These are phyloP conservation scores for Botrytis tulipae DNA, from an alignment of 2,329 filamentous ascomycete species.

Conservation along the genomic window DNA sequence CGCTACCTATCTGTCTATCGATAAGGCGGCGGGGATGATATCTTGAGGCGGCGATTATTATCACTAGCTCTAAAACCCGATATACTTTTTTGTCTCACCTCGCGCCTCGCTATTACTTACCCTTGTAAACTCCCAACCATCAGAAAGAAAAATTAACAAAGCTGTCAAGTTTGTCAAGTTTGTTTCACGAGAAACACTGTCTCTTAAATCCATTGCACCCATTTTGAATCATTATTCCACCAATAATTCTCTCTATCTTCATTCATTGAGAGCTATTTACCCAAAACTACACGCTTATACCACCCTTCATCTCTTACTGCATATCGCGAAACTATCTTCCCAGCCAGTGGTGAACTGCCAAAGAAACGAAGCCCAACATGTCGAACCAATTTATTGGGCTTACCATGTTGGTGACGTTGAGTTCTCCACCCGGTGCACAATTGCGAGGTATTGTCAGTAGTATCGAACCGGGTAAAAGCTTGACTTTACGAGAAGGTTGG, in stretches of 20 bases:
- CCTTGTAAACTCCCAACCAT: constrained; percentile 16
- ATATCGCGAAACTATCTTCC: constrained; percentile 10
- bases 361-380: constrained; percentile 30
- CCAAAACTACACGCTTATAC: constrained; percentile 1
- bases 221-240: not conserved
- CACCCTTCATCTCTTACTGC: constrained; percentile 15
- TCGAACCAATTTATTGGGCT: constrained; percentile 40
- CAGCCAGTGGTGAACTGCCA: constrained; percentile 22
- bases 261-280: not conserved
- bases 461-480: constrained; percentile 38
- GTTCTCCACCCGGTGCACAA: constrained; percentile 38
- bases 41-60: constrained; percentile 7
- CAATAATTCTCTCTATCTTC: not conserved
- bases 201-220: not conserved
- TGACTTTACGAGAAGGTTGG: constrained; percentile 40
- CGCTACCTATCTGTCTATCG: constrained; percentile 24
- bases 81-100: constrained; percentile 15
- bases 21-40: constrained; percentile 24
- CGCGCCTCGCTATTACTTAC: constrained; percentile 15
- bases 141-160: constrained; percentile 10
- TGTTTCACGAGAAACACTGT: not conserved
- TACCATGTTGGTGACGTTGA: constrained; percentile 41
- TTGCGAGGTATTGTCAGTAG: constrained; percentile 37
- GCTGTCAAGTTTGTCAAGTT: constrained; percentile 7
- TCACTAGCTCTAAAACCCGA: not conserved